phyloP scores from a whole-genome alignment of 768 basidiomycete species.

The Mycena vitilis region DNA sequence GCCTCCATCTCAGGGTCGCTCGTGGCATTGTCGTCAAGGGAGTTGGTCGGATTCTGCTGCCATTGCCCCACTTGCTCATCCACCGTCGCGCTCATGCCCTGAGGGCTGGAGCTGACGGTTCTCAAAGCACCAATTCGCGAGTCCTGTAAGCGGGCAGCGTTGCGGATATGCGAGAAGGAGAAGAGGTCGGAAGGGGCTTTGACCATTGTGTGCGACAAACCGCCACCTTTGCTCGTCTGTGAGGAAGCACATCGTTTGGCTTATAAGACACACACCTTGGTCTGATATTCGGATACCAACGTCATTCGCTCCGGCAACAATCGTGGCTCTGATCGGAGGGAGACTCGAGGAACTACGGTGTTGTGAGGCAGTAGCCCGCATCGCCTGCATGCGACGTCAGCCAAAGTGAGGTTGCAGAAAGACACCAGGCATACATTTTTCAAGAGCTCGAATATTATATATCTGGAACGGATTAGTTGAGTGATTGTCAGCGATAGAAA shows the following conservation, averaged over 20 bases:
- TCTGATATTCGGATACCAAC: conserved; percentile 91
- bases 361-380: conserved; percentile 71
- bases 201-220: conserved; percentile 65
- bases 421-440: conserved; percentile 76
- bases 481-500: background rate
- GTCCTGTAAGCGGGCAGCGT: conserved; percentile 74
- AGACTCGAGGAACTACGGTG: conserved; percentile 56
- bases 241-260: conserved; percentile 14
- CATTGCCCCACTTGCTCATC: conserved; percentile 77
- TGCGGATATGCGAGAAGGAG: conserved; percentile 89
- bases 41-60: conserved; percentile 44
- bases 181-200: conserved; percentile 81
- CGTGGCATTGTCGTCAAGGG: conserved; percentile 38
- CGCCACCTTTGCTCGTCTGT: conserved; percentile 66
- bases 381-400: conserved; percentile 59
- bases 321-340: conserved; percentile 80
- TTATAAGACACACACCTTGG: conserved; percentile 64
- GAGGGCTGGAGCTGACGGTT: conserved; percentile 65
- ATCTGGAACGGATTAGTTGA: conserved; percentile 54
- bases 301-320: conserved; percentile 78
- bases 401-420: background rate
- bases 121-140: conserved; percentile 77
- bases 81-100: conserved; percentile 81
- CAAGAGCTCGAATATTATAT: conserved; percentile 89
- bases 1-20: conserved; percentile 56